Conservation (phyloP, 495 filamentous ascomycete species). For the Hypomontagnella monticulosa region DNA sequence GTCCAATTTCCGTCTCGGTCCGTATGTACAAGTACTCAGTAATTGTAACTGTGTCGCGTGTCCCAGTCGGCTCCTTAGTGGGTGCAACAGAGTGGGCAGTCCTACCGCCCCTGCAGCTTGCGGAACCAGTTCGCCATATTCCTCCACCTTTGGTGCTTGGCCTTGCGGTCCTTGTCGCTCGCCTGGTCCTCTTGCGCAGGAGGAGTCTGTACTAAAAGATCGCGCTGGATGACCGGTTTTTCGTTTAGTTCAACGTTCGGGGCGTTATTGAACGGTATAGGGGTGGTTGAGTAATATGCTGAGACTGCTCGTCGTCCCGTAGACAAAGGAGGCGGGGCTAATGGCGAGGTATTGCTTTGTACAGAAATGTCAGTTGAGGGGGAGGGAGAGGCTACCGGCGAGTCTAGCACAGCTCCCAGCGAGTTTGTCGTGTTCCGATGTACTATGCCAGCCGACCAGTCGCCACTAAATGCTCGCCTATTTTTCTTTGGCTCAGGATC, state of each 20-base stretch:
- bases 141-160: slow-evolving; percentile 43
- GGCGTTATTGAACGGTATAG: slow-evolving; percentile 13
- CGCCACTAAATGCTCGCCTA: slow-evolving; percentile 43
- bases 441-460: slow-evolving; percentile 37
- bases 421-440: slow-evolving; percentile 32
- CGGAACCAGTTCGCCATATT: slow-evolving; percentile 46
- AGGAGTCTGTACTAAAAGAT: slow-evolving; percentile 1
- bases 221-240: not conserved
- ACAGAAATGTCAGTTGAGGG: not conserved
- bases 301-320: slow-evolving; percentile 33
- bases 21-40: not conserved
- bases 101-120: slow-evolving; percentile 47
- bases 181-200: not conserved
- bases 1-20: slow-evolving; percentile 3
- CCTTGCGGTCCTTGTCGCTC: slow-evolving; percentile 27
- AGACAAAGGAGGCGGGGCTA: slow-evolving; percentile 28
- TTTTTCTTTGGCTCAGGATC: slow-evolving; percentile 18
- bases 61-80: slow-evolving; percentile 4
- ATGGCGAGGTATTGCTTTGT: slow-evolving; percentile 9
- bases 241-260: slow-evolving; percentile 23
- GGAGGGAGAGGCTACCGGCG: slow-evolving; percentile 6
- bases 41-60: not conserved
- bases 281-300: slow-evolving; percentile 30
- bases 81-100: slow-evolving; percentile 26
- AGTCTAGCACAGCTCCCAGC: slow-evolving; percentile 23